Percentiles rank a stretch among this genome's conserved stretches.
These are phyloP conservation scores for Hanseniaspora meyeri DNA, from an alignment of 805 yeast genomes.

Conservation along the genomic window DNA sequence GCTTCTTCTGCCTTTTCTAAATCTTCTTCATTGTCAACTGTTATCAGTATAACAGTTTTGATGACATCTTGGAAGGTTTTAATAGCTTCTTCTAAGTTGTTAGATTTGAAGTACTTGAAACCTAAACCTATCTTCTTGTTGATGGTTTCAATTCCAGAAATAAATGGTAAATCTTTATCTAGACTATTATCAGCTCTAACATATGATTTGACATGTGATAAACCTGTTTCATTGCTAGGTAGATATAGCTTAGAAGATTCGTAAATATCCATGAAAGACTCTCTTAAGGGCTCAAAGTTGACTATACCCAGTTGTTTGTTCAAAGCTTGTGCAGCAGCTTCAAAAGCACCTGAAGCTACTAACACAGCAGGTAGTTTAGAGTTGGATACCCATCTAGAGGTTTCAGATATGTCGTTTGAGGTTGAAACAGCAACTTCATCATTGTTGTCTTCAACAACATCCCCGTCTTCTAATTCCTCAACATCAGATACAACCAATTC, in stretches of 20 bases:
- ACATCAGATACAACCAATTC: conserved; percentile 28
- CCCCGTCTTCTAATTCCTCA: conserved; percentile 49
- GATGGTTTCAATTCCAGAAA: conserved; percentile 62
- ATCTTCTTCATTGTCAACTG: conserved; percentile 62
- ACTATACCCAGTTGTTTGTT: conserved; percentile 80
- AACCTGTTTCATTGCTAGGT: conserved; percentile 55
- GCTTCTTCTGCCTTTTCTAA: conserved; percentile 64
- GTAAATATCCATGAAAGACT: conserved; percentile 73
- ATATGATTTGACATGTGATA: conserved; percentile 57
- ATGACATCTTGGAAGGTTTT: conserved; percentile 65
- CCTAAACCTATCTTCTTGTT: conserved; percentile 54
- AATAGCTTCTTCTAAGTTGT: conserved; percentile 73
- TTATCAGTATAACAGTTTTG: conserved; percentile 57
- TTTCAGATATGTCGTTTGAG: conserved; percentile 39
- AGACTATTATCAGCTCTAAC: conserved; percentile 49
- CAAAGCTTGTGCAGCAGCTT: conserved; percentile 85
- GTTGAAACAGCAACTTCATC: conserved; percentile 24
- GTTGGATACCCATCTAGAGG: conserved; percentile 72
- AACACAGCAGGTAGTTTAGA: conserved; percentile 84
- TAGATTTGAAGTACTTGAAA: conserved; percentile 69
- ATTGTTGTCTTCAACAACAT: conserved; percentile 47
- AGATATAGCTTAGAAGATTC: conserved; percentile 64
- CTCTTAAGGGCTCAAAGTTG: conserved; percentile 76
- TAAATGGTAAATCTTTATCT: conserved; percentile 45
- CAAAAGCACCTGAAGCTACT: conserved; percentile 93